Evolutionary conservation across 108 stramenopile species (phyloP), one percentile per base, ranked within the genome.

Genomic region (Fragilaria crotonensis): DNA sequence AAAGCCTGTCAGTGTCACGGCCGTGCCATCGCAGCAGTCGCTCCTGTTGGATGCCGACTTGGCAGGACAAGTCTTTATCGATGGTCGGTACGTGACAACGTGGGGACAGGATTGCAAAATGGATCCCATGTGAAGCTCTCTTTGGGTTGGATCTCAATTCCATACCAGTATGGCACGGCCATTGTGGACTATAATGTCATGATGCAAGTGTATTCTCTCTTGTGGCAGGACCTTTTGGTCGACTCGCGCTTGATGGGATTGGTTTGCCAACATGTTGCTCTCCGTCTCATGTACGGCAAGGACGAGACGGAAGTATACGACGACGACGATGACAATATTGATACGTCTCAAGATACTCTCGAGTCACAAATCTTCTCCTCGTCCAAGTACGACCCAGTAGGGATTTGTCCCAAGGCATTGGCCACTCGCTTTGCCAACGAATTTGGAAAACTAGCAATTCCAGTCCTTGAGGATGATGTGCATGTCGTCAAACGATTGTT

Each of bases 81-180:
- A 90, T 69, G 84, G 88, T 14, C 71, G 75, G 5, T 84, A 77
- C 59, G 72, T 84, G 0, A 80, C 73, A 54, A 71, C 61, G n/a
- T 76, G 75, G 75, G 69, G 72, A 41, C 54, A 62, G 53, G 67
- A 81, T 61, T 32, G 66, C 26, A 36, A 67, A 55, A 56, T 59
- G 64, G 80, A 48, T 78, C 80, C 5, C 68, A 72, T 61, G 64
- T 61, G 2, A 77, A 44, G 78, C 85, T 1, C 51, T 90, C 27
- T 90, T 90, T 70, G 88, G 88, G 5, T 74, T 90, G 63, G 83
- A 90, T 58, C 65, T 84, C 7, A 73, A 84, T 54, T 71, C 76
- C 19, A 61, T 81, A 17, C 75, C 80, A 0, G 60, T 70, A 27
- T 81, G 68, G 71, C 75, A 81, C 52, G 80, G 80, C 5, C 70